Percentiles rank a stretch among this genome's conserved stretches.
phyloP scores from a whole-genome alignment of 202 grass and related monocot species.

The Panicum hallii region DNA sequence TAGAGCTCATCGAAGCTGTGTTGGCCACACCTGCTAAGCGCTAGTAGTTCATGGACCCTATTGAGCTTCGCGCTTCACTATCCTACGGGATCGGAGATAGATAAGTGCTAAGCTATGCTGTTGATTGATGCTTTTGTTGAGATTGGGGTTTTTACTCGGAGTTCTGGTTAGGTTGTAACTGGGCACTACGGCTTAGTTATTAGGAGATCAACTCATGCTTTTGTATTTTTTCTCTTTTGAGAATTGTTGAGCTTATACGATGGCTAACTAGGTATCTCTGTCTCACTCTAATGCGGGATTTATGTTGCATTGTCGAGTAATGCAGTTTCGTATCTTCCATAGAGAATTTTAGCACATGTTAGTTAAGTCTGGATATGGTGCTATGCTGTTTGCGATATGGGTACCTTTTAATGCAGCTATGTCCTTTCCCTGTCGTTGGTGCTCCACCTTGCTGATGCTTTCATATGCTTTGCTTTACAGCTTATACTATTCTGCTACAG shows the following conservation, averaged over 20 bases:
- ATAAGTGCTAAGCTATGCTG: neutral
- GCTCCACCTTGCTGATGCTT: constrained; percentile 18
- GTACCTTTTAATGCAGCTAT: constrained; percentile 13
- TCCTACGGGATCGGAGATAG: neutral
- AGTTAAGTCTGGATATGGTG: neutral
- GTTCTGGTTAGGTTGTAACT: neutral
- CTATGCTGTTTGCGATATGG: constrained; percentile 3
- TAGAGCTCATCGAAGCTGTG: constrained; percentile 10
- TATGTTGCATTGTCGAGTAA: neutral
- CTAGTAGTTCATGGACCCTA: neutral
- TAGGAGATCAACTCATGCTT: neutral
- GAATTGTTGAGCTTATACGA: neutral
- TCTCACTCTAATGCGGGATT: neutral
- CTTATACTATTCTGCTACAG: constrained; percentile 30
- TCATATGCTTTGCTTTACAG: constrained; percentile 44
- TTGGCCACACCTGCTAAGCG: neutral
- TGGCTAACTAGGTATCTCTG: neutral
- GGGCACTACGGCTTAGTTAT: neutral
- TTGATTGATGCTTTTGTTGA: neutral
- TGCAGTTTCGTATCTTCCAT: neutral
- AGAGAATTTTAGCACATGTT: neutral
- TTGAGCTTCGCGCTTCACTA: constrained; percentile 15
- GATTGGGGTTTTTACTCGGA: neutral
- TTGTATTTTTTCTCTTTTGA: neutral
- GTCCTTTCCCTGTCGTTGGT: neutral